phyloP scores from a whole-genome alignment of 495 filamentous ascomycete species.

The Neurospora discreta region DNA sequence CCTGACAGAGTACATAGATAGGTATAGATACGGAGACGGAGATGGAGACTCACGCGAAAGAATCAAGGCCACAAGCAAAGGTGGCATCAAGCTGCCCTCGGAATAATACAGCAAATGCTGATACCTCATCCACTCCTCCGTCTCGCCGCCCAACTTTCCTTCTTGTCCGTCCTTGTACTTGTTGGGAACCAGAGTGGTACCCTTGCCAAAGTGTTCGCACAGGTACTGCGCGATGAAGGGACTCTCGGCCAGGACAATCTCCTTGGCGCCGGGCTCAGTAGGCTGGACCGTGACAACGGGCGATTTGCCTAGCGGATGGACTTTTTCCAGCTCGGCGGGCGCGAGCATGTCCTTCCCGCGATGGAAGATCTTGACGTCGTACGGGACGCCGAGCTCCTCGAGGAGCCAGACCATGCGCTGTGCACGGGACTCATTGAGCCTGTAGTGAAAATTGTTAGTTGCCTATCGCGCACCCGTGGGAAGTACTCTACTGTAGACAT shows the following conservation, averaged over 20 bases:
- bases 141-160: slow-evolving; percentile 52
- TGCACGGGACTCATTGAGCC: slow-evolving; percentile 68
- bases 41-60: background rate
- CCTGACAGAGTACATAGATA: too few relatives aligned
- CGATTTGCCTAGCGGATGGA: slow-evolving; percentile 81
- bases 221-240: slow-evolving; percentile 73
- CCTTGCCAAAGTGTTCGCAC: slow-evolving; percentile 51
- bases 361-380: slow-evolving; percentile 65
- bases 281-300: slow-evolving; percentile 53
- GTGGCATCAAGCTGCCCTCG: slow-evolving; percentile 39
- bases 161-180: slow-evolving; percentile 47
- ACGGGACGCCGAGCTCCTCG: slow-evolving; percentile 69
- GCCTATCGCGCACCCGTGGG: background rate
- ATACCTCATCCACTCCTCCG: slow-evolving; percentile 64
- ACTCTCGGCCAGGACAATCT: slow-evolving; percentile 67
- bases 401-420: slow-evolving; percentile 86
- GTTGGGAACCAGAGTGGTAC: slow-evolving; percentile 45
- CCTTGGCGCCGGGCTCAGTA: slow-evolving; percentile 16
- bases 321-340: slow-evolving; percentile 56
- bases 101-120: slow-evolving; percentile 73
- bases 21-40: too few relatives aligned
- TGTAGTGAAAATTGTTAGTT: slow-evolving; percentile 14
- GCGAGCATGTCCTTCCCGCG: slow-evolving; percentile 49
- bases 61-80: slow-evolving; percentile 8
- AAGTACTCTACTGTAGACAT: too few relatives aligned